phyloP scores from a whole-genome alignment of 202 grass and related monocot genomes.

The Setaria viridis region DNA sequence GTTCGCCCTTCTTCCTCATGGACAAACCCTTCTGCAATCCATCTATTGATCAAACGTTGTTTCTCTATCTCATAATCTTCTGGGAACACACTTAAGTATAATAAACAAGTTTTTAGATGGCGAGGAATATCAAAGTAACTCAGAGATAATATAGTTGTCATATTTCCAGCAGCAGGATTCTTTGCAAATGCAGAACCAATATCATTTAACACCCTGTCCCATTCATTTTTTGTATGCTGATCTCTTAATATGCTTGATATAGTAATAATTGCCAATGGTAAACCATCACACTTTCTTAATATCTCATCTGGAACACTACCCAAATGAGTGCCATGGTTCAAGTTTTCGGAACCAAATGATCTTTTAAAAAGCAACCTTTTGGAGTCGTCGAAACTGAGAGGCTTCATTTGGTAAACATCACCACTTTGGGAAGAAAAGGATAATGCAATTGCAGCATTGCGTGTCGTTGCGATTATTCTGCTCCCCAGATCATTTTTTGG shows the following conservation, averaged over 20 bases:
- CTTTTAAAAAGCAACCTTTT: slow-evolving; percentile 3
- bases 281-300: slow-evolving; percentile 4
- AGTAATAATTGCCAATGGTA: slow-evolving; percentile 19
- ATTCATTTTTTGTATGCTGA: not conserved
- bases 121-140: not conserved
- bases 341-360: not conserved
- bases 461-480: slow-evolving; percentile 4
- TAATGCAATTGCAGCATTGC: not conserved
- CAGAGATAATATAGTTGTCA: not conserved
- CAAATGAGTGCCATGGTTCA: not conserved
- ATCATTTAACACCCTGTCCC: not conserved
- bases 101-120: not conserved
- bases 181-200: not conserved
- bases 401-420: not conserved
- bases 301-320: not conserved
- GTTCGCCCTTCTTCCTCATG: not conserved
- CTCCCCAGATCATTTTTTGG: not conserved
- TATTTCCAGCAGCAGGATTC: not conserved
- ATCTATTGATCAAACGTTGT: not conserved
- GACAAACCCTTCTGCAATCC: slow-evolving; percentile 26
- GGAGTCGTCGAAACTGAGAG: not conserved
- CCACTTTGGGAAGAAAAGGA: not conserved
- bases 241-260: not conserved
- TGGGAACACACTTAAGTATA: not conserved
- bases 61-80: not conserved